phyloP scores from a whole-genome alignment of 441 rosid species.

The Kokia cookei region DNA sequence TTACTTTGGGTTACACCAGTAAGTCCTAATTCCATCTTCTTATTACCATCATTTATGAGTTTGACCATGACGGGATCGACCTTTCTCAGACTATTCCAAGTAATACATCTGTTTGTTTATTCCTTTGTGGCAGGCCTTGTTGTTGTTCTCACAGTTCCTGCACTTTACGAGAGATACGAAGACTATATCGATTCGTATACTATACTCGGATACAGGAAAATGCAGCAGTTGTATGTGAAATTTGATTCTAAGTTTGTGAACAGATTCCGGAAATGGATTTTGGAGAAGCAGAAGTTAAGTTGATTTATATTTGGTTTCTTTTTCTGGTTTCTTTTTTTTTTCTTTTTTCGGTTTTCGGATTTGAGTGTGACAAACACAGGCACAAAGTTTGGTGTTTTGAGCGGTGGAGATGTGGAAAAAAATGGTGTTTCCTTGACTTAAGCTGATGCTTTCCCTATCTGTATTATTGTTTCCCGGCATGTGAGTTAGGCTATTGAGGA shows the following conservation, averaged over 20 bases:
- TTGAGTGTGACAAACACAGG: slow-evolving; percentile 2
- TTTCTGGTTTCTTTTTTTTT: neutral
- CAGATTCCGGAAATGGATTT: slow-evolving; percentile 39
- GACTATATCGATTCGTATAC: slow-evolving; percentile 42
- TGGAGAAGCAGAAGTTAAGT: slow-evolving; percentile 54
- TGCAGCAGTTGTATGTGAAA: slow-evolving; percentile 38
- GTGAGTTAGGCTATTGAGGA: neutral
- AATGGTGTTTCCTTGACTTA: neutral
- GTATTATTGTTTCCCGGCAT: neutral
- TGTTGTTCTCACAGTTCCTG: slow-evolving; percentile 62
- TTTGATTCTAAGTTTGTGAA: slow-evolving; percentile 31
- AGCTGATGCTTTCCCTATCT: neutral
- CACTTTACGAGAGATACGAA: slow-evolving; percentile 63
- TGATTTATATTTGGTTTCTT: slow-evolving; percentile 21
- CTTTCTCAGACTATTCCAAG: neutral
- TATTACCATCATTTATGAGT: neutral
- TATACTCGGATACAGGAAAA: slow-evolving; percentile 24
- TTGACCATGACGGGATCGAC: neutral
- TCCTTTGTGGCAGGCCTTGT: slow-evolving; percentile 51
- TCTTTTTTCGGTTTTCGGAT: slow-evolving; percentile 5
- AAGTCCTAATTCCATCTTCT: slow-evolving; percentile 22
- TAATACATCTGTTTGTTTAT: neutral
- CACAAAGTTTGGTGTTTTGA: neutral
- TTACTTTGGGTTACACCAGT: slow-evolving; percentile 67
- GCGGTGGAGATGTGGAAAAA: slow-evolving; percentile 6